Evolutionary conservation across 1,284 basidiomycete species (phyloP).

Genomic region (Lentinus polychrous): DNA sequence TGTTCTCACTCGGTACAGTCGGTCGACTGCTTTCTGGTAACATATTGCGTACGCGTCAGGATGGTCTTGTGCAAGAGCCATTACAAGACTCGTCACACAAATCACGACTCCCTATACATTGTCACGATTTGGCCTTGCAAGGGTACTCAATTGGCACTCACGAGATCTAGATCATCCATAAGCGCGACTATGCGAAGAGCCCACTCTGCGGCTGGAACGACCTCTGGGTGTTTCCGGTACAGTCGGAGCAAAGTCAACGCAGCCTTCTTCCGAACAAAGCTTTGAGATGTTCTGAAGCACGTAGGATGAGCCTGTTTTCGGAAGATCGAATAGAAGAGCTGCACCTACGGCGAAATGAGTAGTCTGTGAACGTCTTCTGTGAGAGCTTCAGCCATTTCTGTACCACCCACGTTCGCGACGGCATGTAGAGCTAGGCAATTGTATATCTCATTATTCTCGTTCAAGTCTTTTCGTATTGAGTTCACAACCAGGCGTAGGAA

Average conservation of each 20-base stretch:
- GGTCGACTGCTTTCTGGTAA: slow-evolving; percentile 91
- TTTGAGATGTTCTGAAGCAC: slow-evolving; percentile 75
- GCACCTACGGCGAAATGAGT: slow-evolving; percentile 86
- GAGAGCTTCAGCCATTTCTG: slow-evolving; percentile 96
- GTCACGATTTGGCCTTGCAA: neutral
- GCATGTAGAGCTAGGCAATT: slow-evolving; percentile 97
- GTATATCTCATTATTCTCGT: slow-evolving; percentile 90
- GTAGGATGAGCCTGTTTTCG: neutral
- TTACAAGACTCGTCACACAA: slow-evolving; percentile 90
- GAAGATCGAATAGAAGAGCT: neutral
- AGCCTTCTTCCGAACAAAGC: slow-evolving; percentile 98
- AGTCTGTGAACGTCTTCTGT: slow-evolving; percentile 91
- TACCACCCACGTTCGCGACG: slow-evolving; percentile 96
- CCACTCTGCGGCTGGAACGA: slow-evolving; percentile 93
- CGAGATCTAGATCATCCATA: slow-evolving; percentile 91
- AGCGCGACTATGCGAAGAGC: slow-evolving; percentile 89
- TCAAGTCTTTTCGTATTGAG: slow-evolving; percentile 95
- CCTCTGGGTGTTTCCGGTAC: slow-evolving; percentile 94
- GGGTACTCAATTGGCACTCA: slow-evolving; percentile 24
- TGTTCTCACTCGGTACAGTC: slow-evolving; percentile 69
- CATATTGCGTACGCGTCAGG: slow-evolving; percentile 86
- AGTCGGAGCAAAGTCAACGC: slow-evolving; percentile 89
- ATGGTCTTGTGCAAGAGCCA: slow-evolving; percentile 92
- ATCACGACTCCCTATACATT: slow-evolving; percentile 79
- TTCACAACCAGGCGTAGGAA: slow-evolving; percentile 94